These are phyloP conservation scores for Leccinum cinnamomeum DNA, from an alignment of 1,284 basidiomycete genomes.

Conservation along the genomic window DNA sequence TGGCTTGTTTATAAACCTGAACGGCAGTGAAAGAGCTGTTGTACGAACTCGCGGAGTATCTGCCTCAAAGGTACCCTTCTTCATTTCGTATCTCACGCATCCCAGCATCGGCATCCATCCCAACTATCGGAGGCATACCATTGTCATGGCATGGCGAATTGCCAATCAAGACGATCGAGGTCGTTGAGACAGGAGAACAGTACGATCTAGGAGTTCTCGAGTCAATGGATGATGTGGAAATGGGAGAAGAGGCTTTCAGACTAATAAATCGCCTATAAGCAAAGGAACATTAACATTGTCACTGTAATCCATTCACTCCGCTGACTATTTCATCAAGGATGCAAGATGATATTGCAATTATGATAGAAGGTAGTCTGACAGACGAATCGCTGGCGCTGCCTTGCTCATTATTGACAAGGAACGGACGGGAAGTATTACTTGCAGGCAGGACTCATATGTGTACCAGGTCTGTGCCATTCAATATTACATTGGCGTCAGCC, in stretches of 20 bases:
- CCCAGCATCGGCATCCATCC: conserved; percentile 19
- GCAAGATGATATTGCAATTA: conserved; percentile 75
- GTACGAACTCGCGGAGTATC: conserved; percentile 16
- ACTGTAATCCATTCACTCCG: neutral
- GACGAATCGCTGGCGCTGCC: neutral
- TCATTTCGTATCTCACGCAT: conserved; percentile 46
- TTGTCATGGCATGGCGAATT: conserved; percentile 38
- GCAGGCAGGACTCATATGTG: conserved; percentile 67
- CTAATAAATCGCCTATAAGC: conserved; percentile 67
- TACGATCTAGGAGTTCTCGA: conserved; percentile 49
- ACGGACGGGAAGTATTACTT: conserved; percentile 70
- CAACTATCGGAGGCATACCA: conserved; percentile 34
- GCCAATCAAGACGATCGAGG: conserved; percentile 52
- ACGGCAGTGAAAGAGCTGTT: conserved; percentile 58
- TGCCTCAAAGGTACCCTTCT: conserved; percentile 34
- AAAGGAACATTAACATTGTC: neutral
- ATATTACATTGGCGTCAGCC: neutral
- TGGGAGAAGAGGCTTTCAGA: conserved; percentile 57
- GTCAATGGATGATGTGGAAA: conserved; percentile 29
- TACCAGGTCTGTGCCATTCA: conserved; percentile 48
- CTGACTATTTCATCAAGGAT: conserved; percentile 35
- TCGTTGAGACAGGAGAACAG: conserved; percentile 49
- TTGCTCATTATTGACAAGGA: conserved; percentile 37
- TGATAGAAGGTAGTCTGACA: conserved; percentile 60
- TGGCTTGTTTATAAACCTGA: neutral